These are phyloP conservation scores for Nicotiana tomentosiformis DNA, from an alignment of 257 asterid species.

Conservation along the genomic window DNA sequence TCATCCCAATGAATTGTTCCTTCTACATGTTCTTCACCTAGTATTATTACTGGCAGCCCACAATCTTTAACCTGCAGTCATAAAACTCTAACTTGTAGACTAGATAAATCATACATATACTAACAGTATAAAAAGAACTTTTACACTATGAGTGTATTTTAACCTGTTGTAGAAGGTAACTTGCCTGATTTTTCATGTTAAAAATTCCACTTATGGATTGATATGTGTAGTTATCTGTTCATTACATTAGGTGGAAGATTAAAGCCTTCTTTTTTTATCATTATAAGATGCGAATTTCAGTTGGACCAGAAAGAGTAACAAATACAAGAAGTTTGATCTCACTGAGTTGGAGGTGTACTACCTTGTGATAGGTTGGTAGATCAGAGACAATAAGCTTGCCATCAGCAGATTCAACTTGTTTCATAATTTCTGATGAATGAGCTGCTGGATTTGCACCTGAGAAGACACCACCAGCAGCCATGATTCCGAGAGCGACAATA, in stretches of 20 bases:
- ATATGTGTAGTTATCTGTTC: background rate
- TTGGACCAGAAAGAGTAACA: background rate
- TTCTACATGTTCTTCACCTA: conserved; percentile 59
- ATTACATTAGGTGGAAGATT: background rate
- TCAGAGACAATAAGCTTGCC: conserved; percentile 77
- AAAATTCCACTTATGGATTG: too few relatives aligned
- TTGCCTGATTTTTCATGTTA: too few relatives aligned
- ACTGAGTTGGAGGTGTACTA: conserved; percentile 1
- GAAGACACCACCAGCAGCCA: conserved; percentile 88
- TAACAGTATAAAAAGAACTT: too few relatives aligned
- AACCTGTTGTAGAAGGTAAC: too few relatives aligned
- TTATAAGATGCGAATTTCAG: background rate
- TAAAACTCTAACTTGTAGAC: too few relatives aligned
- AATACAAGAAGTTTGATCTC: background rate
- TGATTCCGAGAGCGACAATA: conserved; percentile 77
- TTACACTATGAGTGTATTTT: too few relatives aligned
- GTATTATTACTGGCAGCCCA: conserved; percentile 66
- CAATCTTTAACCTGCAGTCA: conserved; percentile 62
- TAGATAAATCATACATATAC: too few relatives aligned
- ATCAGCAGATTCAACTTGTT: conserved; percentile 84
- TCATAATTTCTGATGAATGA: conserved; percentile 69
- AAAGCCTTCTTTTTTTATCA: background rate
- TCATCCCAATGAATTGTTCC: conserved; percentile 77
- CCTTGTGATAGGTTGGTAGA: conserved; percentile 76
- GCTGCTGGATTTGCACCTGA: conserved; percentile 86